Conservation (phyloP, 805 yeast species). For the Cyberlindnera saturnus region DNA sequence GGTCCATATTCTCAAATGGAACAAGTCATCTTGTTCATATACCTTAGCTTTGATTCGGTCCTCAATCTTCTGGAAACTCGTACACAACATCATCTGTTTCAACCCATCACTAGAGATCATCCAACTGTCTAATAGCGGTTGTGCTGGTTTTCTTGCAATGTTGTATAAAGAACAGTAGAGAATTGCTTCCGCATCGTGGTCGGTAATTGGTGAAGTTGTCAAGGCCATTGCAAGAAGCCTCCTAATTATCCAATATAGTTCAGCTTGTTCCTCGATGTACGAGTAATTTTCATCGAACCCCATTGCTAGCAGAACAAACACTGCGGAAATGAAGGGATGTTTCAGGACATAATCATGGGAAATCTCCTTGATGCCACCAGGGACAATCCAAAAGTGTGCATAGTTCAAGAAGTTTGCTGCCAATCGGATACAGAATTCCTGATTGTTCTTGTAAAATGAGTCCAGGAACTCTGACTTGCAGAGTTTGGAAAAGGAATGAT, state of each 20-base stretch:
- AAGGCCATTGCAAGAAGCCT: slow-evolving; percentile 43
- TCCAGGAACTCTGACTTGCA: slow-evolving; percentile 37
- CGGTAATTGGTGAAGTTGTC: slow-evolving; percentile 46
- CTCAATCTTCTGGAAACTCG: slow-evolving; percentile 38
- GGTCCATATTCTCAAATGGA: slow-evolving; percentile 49
- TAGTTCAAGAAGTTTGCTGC: slow-evolving; percentile 43
- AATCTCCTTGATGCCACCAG: slow-evolving; percentile 50
- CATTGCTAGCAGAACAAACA: slow-evolving; percentile 46
- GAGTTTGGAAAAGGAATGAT: slow-evolving; percentile 26
- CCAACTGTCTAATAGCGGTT: slow-evolving; percentile 47
- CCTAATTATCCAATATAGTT: slow-evolving; percentile 42
- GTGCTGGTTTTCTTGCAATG: slow-evolving; percentile 48
- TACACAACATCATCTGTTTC: slow-evolving; percentile 40
- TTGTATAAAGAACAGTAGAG: slow-evolving; percentile 49
- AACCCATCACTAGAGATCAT: slow-evolving; percentile 46
- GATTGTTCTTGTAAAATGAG: slow-evolving; percentile 38
- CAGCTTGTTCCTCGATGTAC: slow-evolving; percentile 41
- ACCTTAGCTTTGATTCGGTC: slow-evolving; percentile 27
- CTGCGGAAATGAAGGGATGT: slow-evolving; percentile 44
- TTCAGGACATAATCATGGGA: slow-evolving; percentile 38
- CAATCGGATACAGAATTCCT: slow-evolving; percentile 36
- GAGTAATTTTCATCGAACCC: slow-evolving; percentile 47
- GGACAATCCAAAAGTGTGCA: slow-evolving; percentile 57
- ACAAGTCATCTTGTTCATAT: slow-evolving; percentile 36
- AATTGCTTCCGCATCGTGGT: slow-evolving; percentile 56